Evolutionary conservation across 73 alveolate genomes (phyloP), one percentile per base, ranked within the genome.

Genomic region (Paramecium bursaria): DNA sequence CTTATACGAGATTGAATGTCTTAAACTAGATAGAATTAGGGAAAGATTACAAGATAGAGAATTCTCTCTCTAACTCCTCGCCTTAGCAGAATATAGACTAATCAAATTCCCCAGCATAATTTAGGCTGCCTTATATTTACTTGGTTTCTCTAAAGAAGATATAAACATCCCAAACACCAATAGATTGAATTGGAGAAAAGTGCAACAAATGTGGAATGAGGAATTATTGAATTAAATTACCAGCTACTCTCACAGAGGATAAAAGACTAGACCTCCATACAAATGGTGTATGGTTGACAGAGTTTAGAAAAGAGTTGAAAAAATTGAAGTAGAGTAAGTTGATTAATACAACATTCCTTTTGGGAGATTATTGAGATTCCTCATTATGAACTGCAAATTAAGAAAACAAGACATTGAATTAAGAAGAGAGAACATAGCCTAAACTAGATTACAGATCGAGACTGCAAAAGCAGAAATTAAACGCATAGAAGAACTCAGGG

Each of bases 171-270:
- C 74, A 25, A 96, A 94, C 7, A 95, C 99, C 0, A 94, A 96
- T 86, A 92, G 91, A 86, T 86, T 96, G 22, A 91, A 93, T 77
- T 95, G 98, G 97, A 95, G 96, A 86, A 85, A 80, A 52, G 98
- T 98, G 0, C 91, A 88, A 80, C 79, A 55, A 29, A 61, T 67
- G n/a, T 61, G 94, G 75, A 87, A 90, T 44, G 95, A 93, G 13
- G 91, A 93, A 31, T 87, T 96, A 17, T 54, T 87, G 14, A 74
- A 60, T 67, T 85, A 87, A 73, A 82, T 92, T 51, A 29, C 33
- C 9, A 48, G 57, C 10, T 79, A 79, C 21, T 89, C 88, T 46
- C 98, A 95, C 46, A 57, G 79, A 25, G 99, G 99, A 1, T 95
- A 97, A 30, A 96, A 95, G 74, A 90, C 92, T n/a, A 94, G 92